Percentiles rank a stretch among this genome's conserved stretches.
These are phyloP conservation scores for Diplodia intermedia DNA, from an alignment of 2,329 filamentous ascomycete species.

Conservation along the genomic window DNA sequence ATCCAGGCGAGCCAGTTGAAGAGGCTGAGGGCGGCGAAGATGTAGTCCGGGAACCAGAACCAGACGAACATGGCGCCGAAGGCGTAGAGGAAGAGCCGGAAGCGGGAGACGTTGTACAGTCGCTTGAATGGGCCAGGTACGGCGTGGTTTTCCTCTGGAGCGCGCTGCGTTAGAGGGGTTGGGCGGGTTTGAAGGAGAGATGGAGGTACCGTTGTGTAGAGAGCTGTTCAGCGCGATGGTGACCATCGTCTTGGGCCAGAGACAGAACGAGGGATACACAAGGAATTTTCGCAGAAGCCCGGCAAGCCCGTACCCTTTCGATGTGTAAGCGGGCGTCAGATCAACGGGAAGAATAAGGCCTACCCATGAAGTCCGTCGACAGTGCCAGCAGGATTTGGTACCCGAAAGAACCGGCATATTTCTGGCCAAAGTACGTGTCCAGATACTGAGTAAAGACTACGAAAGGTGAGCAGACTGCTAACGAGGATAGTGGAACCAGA, in stretches of 20 bases:
- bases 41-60: conserved; percentile 61
- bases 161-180: conserved; percentile 66
- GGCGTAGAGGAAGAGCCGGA: conserved; percentile 69
- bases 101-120: conserved; percentile 69
- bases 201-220: conserved; percentile 69
- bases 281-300: conserved; percentile 42
- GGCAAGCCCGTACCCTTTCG: conserved; percentile 36
- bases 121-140: conserved; percentile 56
- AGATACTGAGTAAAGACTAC: conserved; percentile 59
- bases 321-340: not conserved
- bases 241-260: conserved; percentile 35
- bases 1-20: conserved; percentile 74
- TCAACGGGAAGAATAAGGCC: no score
- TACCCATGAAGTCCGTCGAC: conserved; percentile 68
- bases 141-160: conserved; percentile 59
- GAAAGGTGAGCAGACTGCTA: not conserved
- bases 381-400: conserved; percentile 69
- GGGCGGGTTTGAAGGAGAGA: conserved; percentile 67
- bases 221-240: conserved; percentile 35
- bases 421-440: conserved; percentile 60
- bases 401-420: conserved; percentile 55
- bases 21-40: conserved; percentile 72
- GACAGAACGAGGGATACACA: conserved; percentile 36
- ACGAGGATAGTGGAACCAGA: not conserved
- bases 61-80: conserved; percentile 57